Conservation (phyloP, 768 basidiomycete species). For the Mycena chlorophos region DNA sequence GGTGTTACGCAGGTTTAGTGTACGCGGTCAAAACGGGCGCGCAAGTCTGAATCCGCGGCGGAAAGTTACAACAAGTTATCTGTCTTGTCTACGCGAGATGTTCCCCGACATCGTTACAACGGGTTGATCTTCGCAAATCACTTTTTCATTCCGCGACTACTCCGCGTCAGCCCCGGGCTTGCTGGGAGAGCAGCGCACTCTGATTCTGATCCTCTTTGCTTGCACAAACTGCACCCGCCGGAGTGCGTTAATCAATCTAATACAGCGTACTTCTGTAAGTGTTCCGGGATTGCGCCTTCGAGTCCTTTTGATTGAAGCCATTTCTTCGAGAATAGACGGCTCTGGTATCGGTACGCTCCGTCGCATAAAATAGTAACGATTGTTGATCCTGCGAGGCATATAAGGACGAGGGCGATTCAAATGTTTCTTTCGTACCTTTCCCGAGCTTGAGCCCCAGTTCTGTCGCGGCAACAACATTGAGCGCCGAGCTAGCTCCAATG, state of each 20-base stretch:
- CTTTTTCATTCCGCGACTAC: background rate
- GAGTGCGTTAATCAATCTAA: conserved; percentile 52
- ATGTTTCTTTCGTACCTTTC: conserved; percentile 50
- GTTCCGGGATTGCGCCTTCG: conserved; percentile 72
- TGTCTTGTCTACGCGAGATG: background rate
- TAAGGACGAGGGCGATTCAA: conserved; percentile 2
- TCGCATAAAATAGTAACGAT: conserved; percentile 91
- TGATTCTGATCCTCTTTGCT: background rate
- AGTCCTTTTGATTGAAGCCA: conserved; percentile 87
- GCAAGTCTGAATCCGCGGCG: background rate
- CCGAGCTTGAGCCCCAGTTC: conserved; percentile 86
- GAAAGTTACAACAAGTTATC: background rate
- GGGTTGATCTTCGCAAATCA: background rate
- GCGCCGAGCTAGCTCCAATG: conserved; percentile 88
- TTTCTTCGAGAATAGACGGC: conserved; percentile 88
- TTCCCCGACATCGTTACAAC: conserved; percentile 1
- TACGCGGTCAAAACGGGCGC: background rate
- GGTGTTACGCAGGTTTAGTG: too few relatives aligned
- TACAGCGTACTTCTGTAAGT: conserved; percentile 88
- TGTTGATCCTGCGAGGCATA: conserved; percentile 57
- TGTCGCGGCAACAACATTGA: conserved; percentile 93
- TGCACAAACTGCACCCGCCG: background rate
- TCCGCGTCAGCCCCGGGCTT: background rate
- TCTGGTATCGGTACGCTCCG: conserved; percentile 97
- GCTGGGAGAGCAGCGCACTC: background rate